Conservation (phyloP, 768 basidiomycete species). For the Russula emetica region DNA sequence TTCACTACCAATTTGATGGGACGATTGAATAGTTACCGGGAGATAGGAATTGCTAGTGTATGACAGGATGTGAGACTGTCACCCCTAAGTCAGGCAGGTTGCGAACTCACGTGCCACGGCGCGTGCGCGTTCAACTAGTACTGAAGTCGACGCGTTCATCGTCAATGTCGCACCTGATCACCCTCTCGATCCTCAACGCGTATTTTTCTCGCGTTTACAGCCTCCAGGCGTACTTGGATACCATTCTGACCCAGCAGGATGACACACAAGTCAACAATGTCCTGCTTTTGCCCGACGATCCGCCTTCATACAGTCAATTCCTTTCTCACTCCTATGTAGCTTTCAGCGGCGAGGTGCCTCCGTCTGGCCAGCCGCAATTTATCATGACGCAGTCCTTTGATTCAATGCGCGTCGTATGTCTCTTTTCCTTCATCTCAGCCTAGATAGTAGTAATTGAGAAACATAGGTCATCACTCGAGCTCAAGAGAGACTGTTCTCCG, state of each 20-base stretch:
- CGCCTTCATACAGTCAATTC: conserved; percentile 8
- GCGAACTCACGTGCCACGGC: conserved; percentile 9
- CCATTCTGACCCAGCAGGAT: neutral
- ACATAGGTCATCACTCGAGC: conserved; percentile 57
- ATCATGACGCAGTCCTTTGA: conserved; percentile 19
- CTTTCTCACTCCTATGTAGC: conserved; percentile 16
- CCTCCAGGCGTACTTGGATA: conserved; percentile 16
- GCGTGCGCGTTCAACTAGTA: neutral
- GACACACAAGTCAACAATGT: conserved; percentile 9
- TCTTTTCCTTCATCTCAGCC: neutral
- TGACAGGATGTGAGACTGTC: too few relatives aligned
- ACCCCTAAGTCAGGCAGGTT: too few relatives aligned
- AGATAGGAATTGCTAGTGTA: too few relatives aligned
- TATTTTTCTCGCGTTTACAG: conserved; percentile 17
- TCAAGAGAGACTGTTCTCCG: conserved; percentile 50
- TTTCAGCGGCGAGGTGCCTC: conserved; percentile 3
- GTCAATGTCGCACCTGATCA: conserved; percentile 21
- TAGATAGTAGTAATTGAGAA: conserved; percentile 30
- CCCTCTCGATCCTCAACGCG: conserved; percentile 22
- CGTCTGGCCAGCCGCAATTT: conserved; percentile 1
- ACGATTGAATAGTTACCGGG: too few relatives aligned
- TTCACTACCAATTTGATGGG: too few relatives aligned
- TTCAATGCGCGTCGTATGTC: conserved; percentile 17
- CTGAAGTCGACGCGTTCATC: neutral
- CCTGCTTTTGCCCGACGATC: conserved; percentile 14